A percentile compares a stretch with the other conserved stretches of the same genome.
phyloP scores from a whole-genome alignment of 148 eudicot genomes.

The Spergularia marina region DNA sequence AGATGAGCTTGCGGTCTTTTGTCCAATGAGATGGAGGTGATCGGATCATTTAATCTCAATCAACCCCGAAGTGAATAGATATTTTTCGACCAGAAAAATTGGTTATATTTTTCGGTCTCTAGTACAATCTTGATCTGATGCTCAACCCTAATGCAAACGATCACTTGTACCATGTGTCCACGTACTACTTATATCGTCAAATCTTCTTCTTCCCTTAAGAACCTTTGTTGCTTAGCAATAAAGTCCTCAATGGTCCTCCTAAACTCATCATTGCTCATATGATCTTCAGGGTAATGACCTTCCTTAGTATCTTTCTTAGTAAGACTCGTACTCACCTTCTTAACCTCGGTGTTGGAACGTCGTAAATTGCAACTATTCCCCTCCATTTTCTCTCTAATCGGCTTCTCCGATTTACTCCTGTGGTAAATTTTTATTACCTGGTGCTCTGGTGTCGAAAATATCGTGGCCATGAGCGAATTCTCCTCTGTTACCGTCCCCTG shows the following conservation, averaged over 20 bases:
- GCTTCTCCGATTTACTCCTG: constrained; percentile 57
- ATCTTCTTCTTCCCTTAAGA: constrained; percentile 66
- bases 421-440: constrained; percentile 33
- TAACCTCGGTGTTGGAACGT: constrained; percentile 45
- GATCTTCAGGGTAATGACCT: constrained; percentile 45
- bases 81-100: not conserved
- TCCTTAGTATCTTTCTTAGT: constrained; percentile 14
- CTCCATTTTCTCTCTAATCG: constrained; percentile 10
- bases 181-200: not conserved
- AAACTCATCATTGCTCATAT: constrained; percentile 68
- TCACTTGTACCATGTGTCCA: not conserved
- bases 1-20: not conserved
- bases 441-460: constrained; percentile 21
- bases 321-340: constrained; percentile 20
- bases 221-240: constrained; percentile 83
- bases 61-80: too few relatives aligned
- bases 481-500: constrained; percentile 22
- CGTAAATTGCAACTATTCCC: constrained; percentile 30
- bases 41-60: too few relatives aligned
- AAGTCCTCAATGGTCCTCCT: constrained; percentile 62
- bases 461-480: constrained; percentile 18
- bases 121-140: not conserved
- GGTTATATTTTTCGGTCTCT: not conserved
- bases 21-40: too few relatives aligned
- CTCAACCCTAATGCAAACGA: not conserved